Evolutionary conservation across 2,329 filamentous ascomycete genomes (phyloP), one percentile per base, ranked within the genome.

Genomic region (Talaromyces marneffei): DNA sequence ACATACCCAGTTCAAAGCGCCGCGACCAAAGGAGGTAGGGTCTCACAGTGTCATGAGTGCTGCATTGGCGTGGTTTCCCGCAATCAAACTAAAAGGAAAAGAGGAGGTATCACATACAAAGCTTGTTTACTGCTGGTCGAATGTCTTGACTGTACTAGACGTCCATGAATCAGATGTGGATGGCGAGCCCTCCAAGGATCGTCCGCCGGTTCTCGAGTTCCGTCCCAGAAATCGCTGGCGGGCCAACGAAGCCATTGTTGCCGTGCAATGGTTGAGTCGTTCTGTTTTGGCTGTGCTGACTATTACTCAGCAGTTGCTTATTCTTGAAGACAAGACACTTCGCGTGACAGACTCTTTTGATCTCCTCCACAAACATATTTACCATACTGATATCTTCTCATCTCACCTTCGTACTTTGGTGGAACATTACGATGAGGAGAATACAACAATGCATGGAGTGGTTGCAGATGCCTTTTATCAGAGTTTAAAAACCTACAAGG

Each of bases 401-500:
- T 84, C 85, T 27, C 94, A 97, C 71, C 79, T 99, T 12, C 88
- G 91, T 69, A 83, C 80, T 18, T 83, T 97, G 5, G 91, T 99
- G 23, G 94, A 97, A 73, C 88, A 92, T 63, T 80, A 94, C 18
- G 89, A 97, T 65, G 92, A 96, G 66, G 87, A 92, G 62, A 92
- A 97, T 68, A 81, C 85, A 0, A 90, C 91, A 0, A 89, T 97
- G 87, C 94, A 97, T 75, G 93, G 93, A 2, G 92, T 97, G 8
- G 91, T 97, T 53, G 93, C 93, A 7, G 94, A 99, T 79, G 94
- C 92, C 0, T 99, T 97, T 68, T 93, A 93, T 72, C 97, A 97
- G 91, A 97, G 93, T 74, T 93, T 97, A 76, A 91, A 90, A 70
- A 85, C 91, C 3, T 99, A 97, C 77, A 99, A 97, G 74, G 92